These are phyloP conservation scores for Apiospora pterosperma DNA, from an alignment of 2,329 filamentous ascomycete genomes.

Conservation along the genomic window DNA sequence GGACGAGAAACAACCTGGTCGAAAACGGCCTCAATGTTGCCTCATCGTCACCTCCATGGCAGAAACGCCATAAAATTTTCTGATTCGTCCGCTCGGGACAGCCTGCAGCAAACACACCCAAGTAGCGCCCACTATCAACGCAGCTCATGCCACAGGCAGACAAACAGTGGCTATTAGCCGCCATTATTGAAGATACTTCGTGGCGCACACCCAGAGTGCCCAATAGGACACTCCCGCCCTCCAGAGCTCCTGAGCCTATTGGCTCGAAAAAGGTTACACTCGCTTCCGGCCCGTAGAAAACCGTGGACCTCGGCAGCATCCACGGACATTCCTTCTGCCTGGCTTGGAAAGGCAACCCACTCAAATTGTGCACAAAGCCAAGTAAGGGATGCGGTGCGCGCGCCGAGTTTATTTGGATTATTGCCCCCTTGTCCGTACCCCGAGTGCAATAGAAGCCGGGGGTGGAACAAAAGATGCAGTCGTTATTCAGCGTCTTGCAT, in stretches of 20 bases:
- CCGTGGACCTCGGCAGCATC: background rate
- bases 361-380: no score
- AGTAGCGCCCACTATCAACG: background rate
- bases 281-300: slow-evolving; percentile 4
- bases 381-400: background rate
- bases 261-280: background rate
- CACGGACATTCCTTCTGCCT: background rate
- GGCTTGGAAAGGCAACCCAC: background rate
- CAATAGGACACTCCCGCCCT: slow-evolving; percentile 4
- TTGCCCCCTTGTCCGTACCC: background rate
- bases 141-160: background rate
- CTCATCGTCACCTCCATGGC: background rate
- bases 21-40: background rate
- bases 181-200: background rate
- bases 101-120: background rate
- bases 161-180: background rate
- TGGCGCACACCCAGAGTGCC: background rate
- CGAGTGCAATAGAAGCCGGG: background rate
- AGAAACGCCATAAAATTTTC: background rate
- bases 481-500: background rate
- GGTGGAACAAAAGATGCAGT: background rate
- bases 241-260: background rate
- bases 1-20: background rate
- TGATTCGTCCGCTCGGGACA: background rate
- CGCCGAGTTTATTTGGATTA: background rate